A percentile compares a stretch with the other conserved stretches of the same genome.
Evolutionary conservation across 148 eudicot species (phyloP).

Genomic region (Camellia japonica): DNA sequence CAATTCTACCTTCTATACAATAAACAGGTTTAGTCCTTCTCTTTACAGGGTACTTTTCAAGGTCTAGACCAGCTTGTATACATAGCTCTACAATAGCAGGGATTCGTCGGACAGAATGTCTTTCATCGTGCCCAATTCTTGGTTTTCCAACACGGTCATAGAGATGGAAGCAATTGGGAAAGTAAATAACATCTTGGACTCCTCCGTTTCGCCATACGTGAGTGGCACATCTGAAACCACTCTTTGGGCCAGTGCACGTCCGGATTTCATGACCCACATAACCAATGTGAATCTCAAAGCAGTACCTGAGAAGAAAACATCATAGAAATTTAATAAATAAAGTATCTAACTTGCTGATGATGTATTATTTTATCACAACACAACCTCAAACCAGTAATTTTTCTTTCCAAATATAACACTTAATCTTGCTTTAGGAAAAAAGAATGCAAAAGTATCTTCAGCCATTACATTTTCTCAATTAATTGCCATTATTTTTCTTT

Average conservation of each 20-base stretch:
- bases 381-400: neutral
- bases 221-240: conserved; percentile 51
- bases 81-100: conserved; percentile 65
- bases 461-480: neutral
- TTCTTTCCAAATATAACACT: neutral
- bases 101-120: conserved; percentile 32
- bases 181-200: conserved; percentile 41
- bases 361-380: neutral
- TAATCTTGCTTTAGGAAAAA: neutral
- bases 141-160: conserved; percentile 59
- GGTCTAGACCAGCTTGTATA: conserved; percentile 60
- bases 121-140: conserved; percentile 53
- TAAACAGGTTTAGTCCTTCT: conserved; percentile 64
- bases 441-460: neutral
- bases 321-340: neutral
- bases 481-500: neutral
- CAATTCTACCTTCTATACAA: conserved; percentile 59
- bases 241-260: conserved; percentile 55
- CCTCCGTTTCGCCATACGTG: conserved; percentile 55
- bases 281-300: conserved; percentile 67
- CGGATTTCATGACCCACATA: conserved; percentile 59
- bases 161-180: conserved; percentile 60
- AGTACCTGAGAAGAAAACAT: conserved; percentile 32
- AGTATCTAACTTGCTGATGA: neutral
- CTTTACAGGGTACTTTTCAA: conserved; percentile 41